Evolutionary conservation across 1,139 yeast species (phyloP), one percentile per base, ranked within the genome.

Genomic region (Geotrichum citri-aurantii): DNA sequence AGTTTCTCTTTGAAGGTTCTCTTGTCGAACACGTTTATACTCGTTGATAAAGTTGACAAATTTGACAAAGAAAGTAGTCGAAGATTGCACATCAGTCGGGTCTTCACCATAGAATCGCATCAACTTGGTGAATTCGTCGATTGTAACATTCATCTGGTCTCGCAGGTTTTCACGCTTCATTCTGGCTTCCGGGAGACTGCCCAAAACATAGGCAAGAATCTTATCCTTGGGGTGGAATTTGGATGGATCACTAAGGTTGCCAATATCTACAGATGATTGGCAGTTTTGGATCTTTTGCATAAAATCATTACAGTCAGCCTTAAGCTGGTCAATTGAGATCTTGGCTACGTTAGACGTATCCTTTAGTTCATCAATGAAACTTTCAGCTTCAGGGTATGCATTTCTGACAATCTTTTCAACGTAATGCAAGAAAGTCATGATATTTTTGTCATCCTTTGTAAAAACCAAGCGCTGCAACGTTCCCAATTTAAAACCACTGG

Each of bases 81-180:
- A 81, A 64, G 91, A 82, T 17, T 81, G 74, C 5, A 76, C 67
- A 67, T 89, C 96, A 4, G 73, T 71, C 1, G 83, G 78, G 67
- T 86, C 85, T 70, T 93, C 99, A 8, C 98, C 99, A 71, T 86
- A 93, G 68, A 83, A 86, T 55, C 76, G 76, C 93, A 93, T 85
- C 55, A 89, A 75, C 53, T 80, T 78, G 40, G 79, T 77, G 64
- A 85, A 82, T 53, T 81, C 85, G 1, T 75, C 71, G 49, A 81
- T 70, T 0, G 93, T 82, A 17, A 79, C 72, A 57, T 75, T 77
- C 62, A 86, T 73, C 62, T 85, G 92, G 14, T 78, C 75, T 53
- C 79, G 81, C 55, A 93, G 74, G 19, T 81, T 69, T 6, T 78
- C 75, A 55, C 83, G 80, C 71, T 87, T 88, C 53, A 76, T 75